Evolutionary conservation across 2,329 filamentous ascomycete species (phyloP).

Genomic region (Diaporthe nobilis): DNA sequence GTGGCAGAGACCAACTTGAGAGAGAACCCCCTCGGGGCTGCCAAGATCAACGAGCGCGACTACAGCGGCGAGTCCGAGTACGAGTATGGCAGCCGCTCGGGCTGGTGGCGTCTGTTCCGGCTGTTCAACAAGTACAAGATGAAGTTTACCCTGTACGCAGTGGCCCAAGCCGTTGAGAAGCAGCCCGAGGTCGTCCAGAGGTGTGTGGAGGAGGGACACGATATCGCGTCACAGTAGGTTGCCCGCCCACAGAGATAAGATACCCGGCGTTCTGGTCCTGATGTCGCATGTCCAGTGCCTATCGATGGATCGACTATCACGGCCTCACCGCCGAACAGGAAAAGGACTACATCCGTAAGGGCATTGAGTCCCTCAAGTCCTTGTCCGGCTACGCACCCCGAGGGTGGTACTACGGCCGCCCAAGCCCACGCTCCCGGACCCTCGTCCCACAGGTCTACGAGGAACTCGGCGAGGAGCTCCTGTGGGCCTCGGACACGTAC

Average conservation of each 20-base stretch:
- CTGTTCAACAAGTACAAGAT: constrained; percentile 63
- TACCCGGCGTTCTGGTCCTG: background rate
- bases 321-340: constrained; percentile 61
- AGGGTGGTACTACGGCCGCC: constrained; percentile 65
- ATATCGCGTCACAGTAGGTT: constrained; percentile 60
- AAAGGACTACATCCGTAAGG: constrained; percentile 61
- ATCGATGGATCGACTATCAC: constrained; percentile 66
- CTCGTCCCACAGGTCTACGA: constrained; percentile 64
- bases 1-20: constrained; percentile 55
- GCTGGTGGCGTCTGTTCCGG: constrained; percentile 64
- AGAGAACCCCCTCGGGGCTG: constrained; percentile 55
- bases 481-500: constrained; percentile 66
- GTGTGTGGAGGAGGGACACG: constrained; percentile 64
- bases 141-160: constrained; percentile 66
- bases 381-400: constrained; percentile 61
- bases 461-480: constrained; percentile 64
- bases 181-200: constrained; percentile 62
- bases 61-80: constrained; percentile 64
- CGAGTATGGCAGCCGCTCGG: constrained; percentile 64
- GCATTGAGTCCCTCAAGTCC: constrained; percentile 56
- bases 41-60: constrained; percentile 58
- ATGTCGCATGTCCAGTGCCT: constrained; percentile 48
- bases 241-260: background rate
- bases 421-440: constrained; percentile 59
- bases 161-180: constrained; percentile 62